Evolutionary conservation across 768 basidiomycete genomes (phyloP).

Genomic region (Termitomyces sp.): DNA sequence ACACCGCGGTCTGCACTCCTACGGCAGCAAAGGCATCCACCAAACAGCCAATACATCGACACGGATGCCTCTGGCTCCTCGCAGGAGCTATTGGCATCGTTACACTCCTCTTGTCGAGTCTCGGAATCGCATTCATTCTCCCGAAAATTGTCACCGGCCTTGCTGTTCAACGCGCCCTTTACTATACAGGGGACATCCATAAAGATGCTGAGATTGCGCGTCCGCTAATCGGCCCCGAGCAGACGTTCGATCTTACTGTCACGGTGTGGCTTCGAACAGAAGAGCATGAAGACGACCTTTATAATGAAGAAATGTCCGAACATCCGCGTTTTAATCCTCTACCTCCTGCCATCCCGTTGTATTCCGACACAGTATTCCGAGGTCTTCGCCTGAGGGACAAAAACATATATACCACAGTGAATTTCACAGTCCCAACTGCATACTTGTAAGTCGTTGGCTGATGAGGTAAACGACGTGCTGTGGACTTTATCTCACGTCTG

Average conservation of each 20-base stretch:
- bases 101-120: not conserved
- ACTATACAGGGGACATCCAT: conserved; percentile 4
- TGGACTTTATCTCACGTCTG: not conserved
- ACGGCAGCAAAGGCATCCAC: not conserved
- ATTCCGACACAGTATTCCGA: conserved; percentile 23
- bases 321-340: not conserved
- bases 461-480: not conserved
- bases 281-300: not conserved
- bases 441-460: conserved; percentile 20
- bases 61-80: conserved; percentile 10
- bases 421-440: conserved; percentile 22
- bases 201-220: conserved; percentile 3
- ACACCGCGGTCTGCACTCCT: not conserved
- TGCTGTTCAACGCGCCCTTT: conserved; percentile 8
- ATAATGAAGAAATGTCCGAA: not conserved
- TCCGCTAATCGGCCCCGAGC: conserved; percentile 10
- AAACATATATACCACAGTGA: conserved; percentile 16
- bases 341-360: conserved; percentile 9
- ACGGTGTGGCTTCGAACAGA: conserved; percentile 13
- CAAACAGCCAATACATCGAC: conserved; percentile 3
- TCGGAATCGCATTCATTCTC: conserved; percentile 1
- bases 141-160: not conserved
- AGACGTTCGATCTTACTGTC: conserved; percentile 17
- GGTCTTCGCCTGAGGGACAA: conserved; percentile 22
- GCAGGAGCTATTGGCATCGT: not conserved